phyloP scores from a whole-genome alignment of 2,329 filamentous ascomycete genomes.

The Calonectria leucothoes region DNA sequence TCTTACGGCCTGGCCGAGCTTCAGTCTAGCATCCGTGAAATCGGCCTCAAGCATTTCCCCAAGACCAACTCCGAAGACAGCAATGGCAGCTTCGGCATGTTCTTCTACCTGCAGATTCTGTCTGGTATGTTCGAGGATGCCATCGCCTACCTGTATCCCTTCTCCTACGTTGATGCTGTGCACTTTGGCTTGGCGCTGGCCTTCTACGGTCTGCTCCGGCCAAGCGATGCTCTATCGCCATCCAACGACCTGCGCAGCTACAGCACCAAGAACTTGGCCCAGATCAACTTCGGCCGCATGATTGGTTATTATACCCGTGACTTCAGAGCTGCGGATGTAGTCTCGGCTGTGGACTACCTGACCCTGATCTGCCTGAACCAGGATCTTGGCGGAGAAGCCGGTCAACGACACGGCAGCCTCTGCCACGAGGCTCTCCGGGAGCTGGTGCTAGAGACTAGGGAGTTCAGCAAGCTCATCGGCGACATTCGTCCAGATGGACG shows the following conservation, averaged over 20 bases:
- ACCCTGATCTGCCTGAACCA: slow-evolving; percentile 91
- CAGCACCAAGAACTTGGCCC: slow-evolving; percentile 76
- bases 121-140: slow-evolving; percentile 96
- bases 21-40: slow-evolving; percentile 84
- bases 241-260: slow-evolving; percentile 77
- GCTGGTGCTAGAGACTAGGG: slow-evolving; percentile 94
- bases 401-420: slow-evolving; percentile 80
- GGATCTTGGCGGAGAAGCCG: slow-evolving; percentile 80
- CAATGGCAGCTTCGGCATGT: slow-evolving; percentile 85
- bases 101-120: slow-evolving; percentile 91
- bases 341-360: slow-evolving; percentile 93
- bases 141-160: slow-evolving; percentile 88
- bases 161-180: slow-evolving; percentile 92
- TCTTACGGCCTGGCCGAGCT: slow-evolving; percentile 75
- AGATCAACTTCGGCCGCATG: slow-evolving; percentile 95
- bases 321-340: slow-evolving; percentile 90
- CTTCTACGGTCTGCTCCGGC: slow-evolving; percentile 89
- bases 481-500: slow-evolving; percentile 90
- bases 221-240: slow-evolving; percentile 81
- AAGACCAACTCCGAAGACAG: slow-evolving; percentile 81
- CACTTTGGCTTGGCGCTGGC: slow-evolving; percentile 92
- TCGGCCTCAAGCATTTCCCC: slow-evolving; percentile 90
- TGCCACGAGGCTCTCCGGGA: slow-evolving; percentile 95
- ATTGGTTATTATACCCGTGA: slow-evolving; percentile 95
- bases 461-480: slow-evolving; percentile 93